phyloP scores from a whole-genome alignment of 2,329 filamentous ascomycete genomes.

The Didymella arachidicola region DNA sequence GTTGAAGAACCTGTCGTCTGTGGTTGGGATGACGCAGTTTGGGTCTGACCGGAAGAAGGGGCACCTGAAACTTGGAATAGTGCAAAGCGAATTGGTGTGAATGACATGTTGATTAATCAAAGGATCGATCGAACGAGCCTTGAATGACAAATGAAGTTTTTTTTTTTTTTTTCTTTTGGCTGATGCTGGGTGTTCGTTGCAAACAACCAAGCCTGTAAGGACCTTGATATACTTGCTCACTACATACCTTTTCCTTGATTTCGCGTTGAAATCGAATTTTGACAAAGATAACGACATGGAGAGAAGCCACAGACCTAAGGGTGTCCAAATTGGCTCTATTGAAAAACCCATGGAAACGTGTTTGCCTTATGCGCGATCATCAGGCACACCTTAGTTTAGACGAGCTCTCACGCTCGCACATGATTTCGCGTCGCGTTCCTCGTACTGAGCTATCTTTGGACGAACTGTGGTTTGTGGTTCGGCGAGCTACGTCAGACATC shows the following conservation, averaged over 20 bases:
- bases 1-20: constrained; percentile 20
- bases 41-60: constrained; percentile 20
- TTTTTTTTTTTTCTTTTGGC: background rate
- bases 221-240: background rate
- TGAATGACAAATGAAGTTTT: background rate
- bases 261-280: constrained; percentile 3
- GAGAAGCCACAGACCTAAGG: constrained; percentile 7
- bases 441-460: constrained; percentile 21
- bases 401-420: constrained; percentile 27
- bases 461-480: constrained; percentile 6
- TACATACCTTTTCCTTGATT: no score
- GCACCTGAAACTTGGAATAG: constrained; percentile 40
- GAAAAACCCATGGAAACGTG: constrained; percentile 10
- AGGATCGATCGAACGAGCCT: background rate
- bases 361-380: constrained; percentile 28
- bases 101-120: constrained; percentile 20
- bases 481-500: constrained; percentile 10
- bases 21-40: constrained; percentile 33
- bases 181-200: background rate
- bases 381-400: constrained; percentile 19
- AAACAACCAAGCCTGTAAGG: background rate
- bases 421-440: constrained; percentile 37
- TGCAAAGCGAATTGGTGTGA: constrained; percentile 42
- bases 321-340: constrained; percentile 7
- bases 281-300: background rate